Evolutionary conservation across 805 yeast species (phyloP), one percentile per base, ranked within the genome.

Genomic region (Ogataea corticis): DNA sequence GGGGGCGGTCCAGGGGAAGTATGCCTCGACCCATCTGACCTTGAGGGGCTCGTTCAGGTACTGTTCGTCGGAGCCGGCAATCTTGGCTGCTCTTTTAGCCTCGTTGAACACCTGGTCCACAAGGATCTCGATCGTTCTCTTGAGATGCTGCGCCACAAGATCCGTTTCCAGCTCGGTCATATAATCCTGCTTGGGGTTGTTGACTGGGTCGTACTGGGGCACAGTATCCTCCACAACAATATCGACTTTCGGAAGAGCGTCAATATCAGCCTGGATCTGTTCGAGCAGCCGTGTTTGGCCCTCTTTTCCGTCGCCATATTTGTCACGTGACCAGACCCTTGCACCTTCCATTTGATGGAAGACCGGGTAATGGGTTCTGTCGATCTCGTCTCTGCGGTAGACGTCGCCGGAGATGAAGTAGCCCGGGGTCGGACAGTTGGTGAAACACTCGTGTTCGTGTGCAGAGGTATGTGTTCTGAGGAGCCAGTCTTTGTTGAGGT

Each of bases 291-390:
- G n/a, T n/a, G n/a, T n/a, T n/a, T n/a, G n/a, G n/a, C n/a, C n/a
- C n/a, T n/a, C n/a, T n/a, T n/a, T n/a, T 7, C 62, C 62, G 3
- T 58, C 59, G 1, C 56, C 59, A 25, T 59, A 65, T 2, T 72
- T 75, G 11, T 66, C 62, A 43, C 84, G 70, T 7, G 78, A 69
- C 98, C 98, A 94, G 2, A 84, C 65, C 48, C 94, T 72, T 2
- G 96, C 97, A 38, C 98, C 99, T 67, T 94, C 99, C 89, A 94
- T 81, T 66, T 94, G 99, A 60, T 94, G 97, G 68, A 94, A 94
- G 0, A 87, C 97, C 1, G 99, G 98, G 62, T 94, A 94, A 65
- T 94, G 99, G 0, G 98, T 90, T 53, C 87, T 76, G 66, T 94
- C 99, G 45, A 94, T 88, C 58, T 92, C 96, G 67, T 94, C 99